Evolutionary conservation across 139 green algal genomes (phyloP).

Genomic region (Coelastrella sp.): DNA sequence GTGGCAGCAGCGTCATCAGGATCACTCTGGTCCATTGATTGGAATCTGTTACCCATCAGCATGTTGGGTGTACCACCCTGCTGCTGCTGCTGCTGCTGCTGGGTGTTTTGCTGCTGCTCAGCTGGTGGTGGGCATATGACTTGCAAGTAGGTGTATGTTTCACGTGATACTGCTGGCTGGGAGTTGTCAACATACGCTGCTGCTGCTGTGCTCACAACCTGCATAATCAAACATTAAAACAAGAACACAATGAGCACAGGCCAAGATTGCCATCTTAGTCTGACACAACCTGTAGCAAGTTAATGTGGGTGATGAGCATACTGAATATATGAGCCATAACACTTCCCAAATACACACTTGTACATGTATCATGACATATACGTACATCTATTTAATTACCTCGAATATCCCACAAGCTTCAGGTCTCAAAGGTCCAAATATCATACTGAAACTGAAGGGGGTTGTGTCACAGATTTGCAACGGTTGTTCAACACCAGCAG

Average conservation of each 20-base stretch:
- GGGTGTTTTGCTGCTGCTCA: background rate
- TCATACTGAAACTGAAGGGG: constrained; percentile 4
- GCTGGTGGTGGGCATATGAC: constrained; percentile 5
- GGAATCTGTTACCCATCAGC: background rate
- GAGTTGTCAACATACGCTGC: constrained; percentile 19
- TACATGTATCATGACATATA: too few species aligned
- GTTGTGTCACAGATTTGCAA: background rate
- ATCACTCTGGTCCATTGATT: background rate
- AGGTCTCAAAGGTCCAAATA: constrained; percentile 21
- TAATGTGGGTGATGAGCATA: too few species aligned
- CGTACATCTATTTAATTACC: background rate
- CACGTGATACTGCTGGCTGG: background rate
- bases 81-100: background rate
- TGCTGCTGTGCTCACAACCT: constrained; percentile 31
- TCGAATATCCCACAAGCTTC: constrained; percentile 35
- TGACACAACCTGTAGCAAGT: too few species aligned
- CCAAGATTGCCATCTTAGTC: background rate
- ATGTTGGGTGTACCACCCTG: background rate
- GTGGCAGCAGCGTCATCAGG: background rate
- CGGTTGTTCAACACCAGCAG: background rate
- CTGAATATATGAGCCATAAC: too few species aligned
- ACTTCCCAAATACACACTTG: too few species aligned
- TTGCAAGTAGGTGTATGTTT: constrained; percentile 25
- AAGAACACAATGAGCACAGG: background rate
- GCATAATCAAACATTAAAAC: background rate